Evolutionary conservation across 352 stramenopile species (phyloP), one percentile per base, ranked within the genome.

Genomic region (Pythium coloratum): DNA sequence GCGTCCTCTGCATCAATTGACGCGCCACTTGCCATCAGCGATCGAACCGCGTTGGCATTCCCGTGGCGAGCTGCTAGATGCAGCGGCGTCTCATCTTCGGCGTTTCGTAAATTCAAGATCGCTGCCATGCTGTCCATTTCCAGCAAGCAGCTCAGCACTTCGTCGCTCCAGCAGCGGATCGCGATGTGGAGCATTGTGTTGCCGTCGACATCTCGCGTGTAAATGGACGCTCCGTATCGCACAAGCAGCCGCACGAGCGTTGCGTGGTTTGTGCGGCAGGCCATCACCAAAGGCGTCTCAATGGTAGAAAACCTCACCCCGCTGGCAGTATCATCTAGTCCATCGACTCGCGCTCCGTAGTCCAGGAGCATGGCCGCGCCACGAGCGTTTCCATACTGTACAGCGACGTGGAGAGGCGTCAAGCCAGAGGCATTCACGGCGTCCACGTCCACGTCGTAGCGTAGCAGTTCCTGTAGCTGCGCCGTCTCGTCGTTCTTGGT

Each of bases 31-130:
- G 55, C 32, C 33, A 94, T 47, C 20, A 94, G 67, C 9, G 63
- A 62, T 4, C 69, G 67, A 1, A 90, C 80, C 10, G 76, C 76
- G 9, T 72, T 71, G 1, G 71, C 67, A 62, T 79, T 80, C 2
- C 82, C 78, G 28, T 76, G 62, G 26, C 81, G 77, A 8, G 82
- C 77, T 12, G 91, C 90, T 72, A 97, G 89, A 49, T 98, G 94
- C 26, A 97, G 76, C 18, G 94, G 80, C 1, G 91, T 98, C 50
- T 98, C 88, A 18, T 91, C 88, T 62, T 91, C 79, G 6, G 84
- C 82, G 69, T 98, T 98, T 42, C 92, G 75, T 51, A 90, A 74
- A 53, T 97, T 95, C n/a, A 95, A 64, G 40, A 98, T 84, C 0
- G 71, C 72, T 1, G 62, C 34, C n/a, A 70, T 40, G 20, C 80